phyloP scores from a whole-genome alignment of 371 early-diverging fungal species.

The Mycotypha africana region DNA sequence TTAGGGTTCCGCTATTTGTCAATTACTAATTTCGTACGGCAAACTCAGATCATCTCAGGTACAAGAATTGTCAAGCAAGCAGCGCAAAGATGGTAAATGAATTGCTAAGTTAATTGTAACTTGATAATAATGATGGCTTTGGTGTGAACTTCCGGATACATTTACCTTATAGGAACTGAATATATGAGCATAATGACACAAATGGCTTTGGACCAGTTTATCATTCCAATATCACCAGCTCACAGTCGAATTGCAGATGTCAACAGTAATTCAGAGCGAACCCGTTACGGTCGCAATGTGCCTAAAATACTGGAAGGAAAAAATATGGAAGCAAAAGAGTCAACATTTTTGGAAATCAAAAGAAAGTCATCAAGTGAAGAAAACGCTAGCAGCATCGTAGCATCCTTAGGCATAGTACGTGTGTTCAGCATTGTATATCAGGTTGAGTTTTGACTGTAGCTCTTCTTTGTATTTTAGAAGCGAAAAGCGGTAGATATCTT shows the following conservation, averaged over 20 bases:
- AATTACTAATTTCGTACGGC: slow-evolving; percentile 23
- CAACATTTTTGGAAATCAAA: slow-evolving; percentile 45
- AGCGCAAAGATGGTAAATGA: slow-evolving; percentile 25
- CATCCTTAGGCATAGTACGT: too few species aligned
- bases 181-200: slow-evolving; percentile 44
- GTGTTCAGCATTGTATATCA: too few species aligned
- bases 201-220: slow-evolving; percentile 57
- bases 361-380: too few species aligned
- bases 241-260: too few species aligned
- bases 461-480: slow-evolving; percentile 1
- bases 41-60: slow-evolving; percentile 22
- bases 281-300: too few species aligned
- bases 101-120: too few species aligned
- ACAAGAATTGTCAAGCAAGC: slow-evolving; percentile 17
- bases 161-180: slow-evolving; percentile 22
- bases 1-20: slow-evolving; percentile 14
- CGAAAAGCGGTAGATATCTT: neutral
- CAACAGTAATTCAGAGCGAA: too few species aligned
- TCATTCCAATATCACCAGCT: slow-evolving; percentile 50
- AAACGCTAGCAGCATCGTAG: too few species aligned
- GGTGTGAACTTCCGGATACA: too few species aligned
- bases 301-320: slow-evolving; percentile 53
- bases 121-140: too few species aligned
- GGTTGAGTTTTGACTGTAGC: too few species aligned
- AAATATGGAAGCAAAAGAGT: slow-evolving; percentile 55